These are phyloP conservation scores for Zygosaccharomyces sapae DNA, from an alignment of 1,139 yeast species.

Conservation along the genomic window DNA sequence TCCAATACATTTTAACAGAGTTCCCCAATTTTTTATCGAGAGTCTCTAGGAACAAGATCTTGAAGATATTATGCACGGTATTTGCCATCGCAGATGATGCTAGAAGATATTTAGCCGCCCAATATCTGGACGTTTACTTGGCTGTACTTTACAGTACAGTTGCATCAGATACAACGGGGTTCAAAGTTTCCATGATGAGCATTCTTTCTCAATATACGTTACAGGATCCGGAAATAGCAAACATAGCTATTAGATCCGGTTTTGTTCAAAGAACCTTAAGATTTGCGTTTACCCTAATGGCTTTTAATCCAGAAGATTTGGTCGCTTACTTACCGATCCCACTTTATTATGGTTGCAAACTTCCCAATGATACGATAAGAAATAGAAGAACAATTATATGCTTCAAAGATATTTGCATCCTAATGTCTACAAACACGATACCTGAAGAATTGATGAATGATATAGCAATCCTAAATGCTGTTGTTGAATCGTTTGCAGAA, in stretches of 20 bases:
- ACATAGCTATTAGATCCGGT: constrained; percentile 64
- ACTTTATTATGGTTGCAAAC: constrained; percentile 44
- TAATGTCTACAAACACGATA: constrained; percentile 64
- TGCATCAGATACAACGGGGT: constrained; percentile 70
- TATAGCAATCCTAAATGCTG: constrained; percentile 39
- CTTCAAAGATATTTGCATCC: constrained; percentile 77
- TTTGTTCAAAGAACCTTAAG: constrained; percentile 31
- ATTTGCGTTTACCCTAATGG: constrained; percentile 48
- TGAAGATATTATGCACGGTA: constrained; percentile 66
- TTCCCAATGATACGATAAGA: constrained; percentile 54
- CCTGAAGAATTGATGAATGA: constrained; percentile 44
- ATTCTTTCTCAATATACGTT: constrained; percentile 80
- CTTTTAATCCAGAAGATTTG: constrained; percentile 63
- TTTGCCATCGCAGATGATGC: constrained; percentile 62
- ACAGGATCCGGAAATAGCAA: constrained; percentile 77
- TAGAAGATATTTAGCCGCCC: constrained; percentile 62
- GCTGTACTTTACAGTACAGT: constrained; percentile 63
- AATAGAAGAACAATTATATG: constrained; percentile 82
- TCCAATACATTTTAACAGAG: constrained; percentile 60
- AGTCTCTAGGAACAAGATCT: constrained; percentile 53
- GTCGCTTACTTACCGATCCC: constrained; percentile 59
- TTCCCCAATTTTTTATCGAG: constrained; percentile 59
- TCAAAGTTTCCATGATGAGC: constrained; percentile 73
- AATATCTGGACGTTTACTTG: constrained; percentile 81
- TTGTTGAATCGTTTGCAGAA: constrained; percentile 58